Base-by-base conservation (phyloP, 257 asterid genomes). In the Hygrophila difformis region DNA sequence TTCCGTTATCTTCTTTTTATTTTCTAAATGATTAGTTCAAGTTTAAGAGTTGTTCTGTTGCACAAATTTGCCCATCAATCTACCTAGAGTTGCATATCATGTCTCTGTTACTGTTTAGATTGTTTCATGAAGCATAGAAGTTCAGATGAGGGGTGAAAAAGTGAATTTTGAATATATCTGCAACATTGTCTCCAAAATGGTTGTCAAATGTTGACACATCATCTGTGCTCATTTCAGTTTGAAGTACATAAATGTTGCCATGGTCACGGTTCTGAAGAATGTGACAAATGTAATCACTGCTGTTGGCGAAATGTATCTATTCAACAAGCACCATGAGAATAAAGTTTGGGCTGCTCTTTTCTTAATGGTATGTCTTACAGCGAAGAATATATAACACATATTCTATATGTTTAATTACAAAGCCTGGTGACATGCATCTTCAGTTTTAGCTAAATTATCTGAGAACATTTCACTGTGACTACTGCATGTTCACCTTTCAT, bases 191-290 rank as follows among this genome's bases (percentile, higher is more conserved):
- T 18, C 3, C 3, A 14, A 1, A 46, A 8, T n/a, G 41, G 41
- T 37, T 16, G 17, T 26, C 24, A 35, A 45, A 33, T 38, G 31
- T 42, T 53, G 2, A 61, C 22, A 2, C 18, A 18, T 29, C 37
- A 17, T 28, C 13, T 14, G 17, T 59, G 26, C 50, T 57, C 37
- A 3, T 56, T 56, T 82, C 89, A 89, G 98, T 69, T 70, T 89
- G 48, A 78, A 73, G 55, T 82, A 89, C 75, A 85, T 89, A 48
- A 85, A 89, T 15, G 94, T 89, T 42, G 96, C 98, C 49, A 89
- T 89, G 98, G 96, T 89, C 53, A 89, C 98, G n/a, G 93, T 85
- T 79, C 74, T 89, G 69, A 89, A 89, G 94, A 89, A 89, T 55
- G 88, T 82, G 36, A 85, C 98, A 44, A 89, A 89, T 66, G 98